Evolutionary conservation across 805 yeast genomes (phyloP), one percentile per base, ranked within the genome.

Genomic region (Saturnispora gosingensis): DNA sequence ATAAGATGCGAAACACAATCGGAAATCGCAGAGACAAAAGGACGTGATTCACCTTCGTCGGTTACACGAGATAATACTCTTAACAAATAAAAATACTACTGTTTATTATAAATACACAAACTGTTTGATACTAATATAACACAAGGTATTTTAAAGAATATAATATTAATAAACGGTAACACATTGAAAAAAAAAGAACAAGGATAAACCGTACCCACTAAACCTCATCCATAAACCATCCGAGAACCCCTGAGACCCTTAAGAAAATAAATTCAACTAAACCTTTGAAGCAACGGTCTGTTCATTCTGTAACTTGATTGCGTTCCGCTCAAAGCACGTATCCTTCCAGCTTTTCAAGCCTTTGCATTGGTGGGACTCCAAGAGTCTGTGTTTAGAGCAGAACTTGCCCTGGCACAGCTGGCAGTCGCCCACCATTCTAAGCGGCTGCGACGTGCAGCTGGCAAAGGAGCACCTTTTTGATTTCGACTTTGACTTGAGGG

Each of bases 311-410:
- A 88, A 75, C 69, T 85, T 86, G 62, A 82, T 75, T 43, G 96
- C 96, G 64, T 88, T 88, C 58, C 88, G 71, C 58, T 85, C 90
- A 61, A 87, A 95, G 58, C 88, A 81, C 60, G 77, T 80, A 60
- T 88, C 90, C 72, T 87, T 87, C 72, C 95, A 88, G 57, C 71
- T 75, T 62, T 83, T 84, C 53, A 88, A 75, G 6, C 93, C 95
- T 52, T 76, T 73, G 65, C 97, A 88, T 53, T 75, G 66, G 68
- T 88, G 97, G 66, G 83, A 88, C 67, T 88, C 97, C 69, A 89
- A 73, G 51, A 88, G 72, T 52, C 97, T 77, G 70, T 88, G 97
- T 61, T 85, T 84, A 32, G 91, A 83, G 67, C 97, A 88, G 67
- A 80, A 88, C 61, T 83, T 84, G 44, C 95, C 95, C 46, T 79